A percentile compares a stretch with the other conserved stretches of the same genome.
Evolutionary conservation across 805 yeast species (phyloP).

Genomic region (Lachancea sp.): DNA sequence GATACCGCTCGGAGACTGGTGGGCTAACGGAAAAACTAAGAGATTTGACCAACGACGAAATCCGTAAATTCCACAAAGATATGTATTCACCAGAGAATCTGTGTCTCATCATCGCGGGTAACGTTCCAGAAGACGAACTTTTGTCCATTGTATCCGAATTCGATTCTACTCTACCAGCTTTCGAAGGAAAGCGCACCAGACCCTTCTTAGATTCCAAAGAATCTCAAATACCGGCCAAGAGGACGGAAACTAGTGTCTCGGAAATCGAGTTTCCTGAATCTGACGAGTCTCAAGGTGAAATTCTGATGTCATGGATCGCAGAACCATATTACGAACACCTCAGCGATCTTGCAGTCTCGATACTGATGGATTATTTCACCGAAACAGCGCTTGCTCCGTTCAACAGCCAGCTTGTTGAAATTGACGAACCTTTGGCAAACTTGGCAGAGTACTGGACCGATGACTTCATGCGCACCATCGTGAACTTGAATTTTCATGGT

Average conservation of each 20-base stretch:
- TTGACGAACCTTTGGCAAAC: constrained; percentile 75
- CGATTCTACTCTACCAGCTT: constrained; percentile 48
- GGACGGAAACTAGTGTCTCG: constrained; percentile 39
- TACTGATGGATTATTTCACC: constrained; percentile 67
- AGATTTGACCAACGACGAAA: constrained; percentile 61
- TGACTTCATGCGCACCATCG: constrained; percentile 58
- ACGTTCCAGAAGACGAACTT: constrained; percentile 71
- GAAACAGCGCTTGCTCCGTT: constrained; percentile 73
- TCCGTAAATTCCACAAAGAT: constrained; percentile 63
- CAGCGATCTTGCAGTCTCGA: constrained; percentile 61
- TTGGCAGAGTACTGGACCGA: constrained; percentile 65
- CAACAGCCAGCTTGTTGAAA: constrained; percentile 65
- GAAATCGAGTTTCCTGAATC: constrained; percentile 78
- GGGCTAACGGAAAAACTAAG: constrained; percentile 78
- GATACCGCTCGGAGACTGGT: constrained; percentile 91
- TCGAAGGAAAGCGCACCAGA: constrained; percentile 38
- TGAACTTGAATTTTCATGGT: constrained; percentile 53
- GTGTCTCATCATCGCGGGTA: constrained; percentile 78
- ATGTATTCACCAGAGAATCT: constrained; percentile 79
- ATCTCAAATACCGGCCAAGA: constrained; percentile 41
- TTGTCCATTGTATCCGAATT: constrained; percentile 52
- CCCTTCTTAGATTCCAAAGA: constrained; percentile 68
- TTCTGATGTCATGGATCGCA: constrained; percentile 74
- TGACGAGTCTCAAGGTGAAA: constrained; percentile 78
- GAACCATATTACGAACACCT: constrained; percentile 51